phyloP scores from a whole-genome alignment of 1,284 basidiomycete species.

The Phlebopus sp. region DNA sequence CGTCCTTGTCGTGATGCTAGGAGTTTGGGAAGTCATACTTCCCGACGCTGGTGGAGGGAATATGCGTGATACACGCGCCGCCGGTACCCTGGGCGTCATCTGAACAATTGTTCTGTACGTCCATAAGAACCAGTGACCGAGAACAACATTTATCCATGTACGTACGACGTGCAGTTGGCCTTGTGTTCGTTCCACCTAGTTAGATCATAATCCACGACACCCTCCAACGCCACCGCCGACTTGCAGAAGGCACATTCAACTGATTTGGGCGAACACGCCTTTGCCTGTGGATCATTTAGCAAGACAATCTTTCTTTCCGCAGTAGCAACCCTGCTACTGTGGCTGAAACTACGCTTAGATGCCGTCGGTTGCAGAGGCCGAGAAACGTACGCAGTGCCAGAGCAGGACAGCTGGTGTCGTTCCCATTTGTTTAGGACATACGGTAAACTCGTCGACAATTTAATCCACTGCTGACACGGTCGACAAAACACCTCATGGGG shows the following conservation, averaged over 20 bases:
- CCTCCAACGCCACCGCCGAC: constrained; percentile 39
- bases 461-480: constrained; percentile 60
- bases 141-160: constrained; percentile 9
- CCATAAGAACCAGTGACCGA: constrained; percentile 7
- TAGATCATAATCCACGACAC: constrained; percentile 53
- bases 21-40: constrained; percentile 13
- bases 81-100: constrained; percentile 21
- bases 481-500: constrained; percentile 53
- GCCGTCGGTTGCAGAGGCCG: constrained; percentile 12
- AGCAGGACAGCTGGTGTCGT: constrained; percentile 46
- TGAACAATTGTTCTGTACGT: constrained; percentile 17
- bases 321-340: constrained; percentile 53
- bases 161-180: constrained; percentile 44
- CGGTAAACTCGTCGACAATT: constrained; percentile 37
- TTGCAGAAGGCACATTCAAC: constrained; percentile 55
- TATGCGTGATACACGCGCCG: constrained; percentile 12
- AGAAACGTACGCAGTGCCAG: constrained; percentile 37
- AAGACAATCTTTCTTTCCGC: constrained; percentile 57
- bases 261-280: constrained; percentile 39
- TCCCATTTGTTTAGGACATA: constrained; percentile 55
- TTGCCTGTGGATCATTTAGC: constrained; percentile 59
- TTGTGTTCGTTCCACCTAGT: constrained; percentile 62
- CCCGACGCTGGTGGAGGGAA: constrained; percentile 21
- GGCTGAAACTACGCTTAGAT: constrained; percentile 35
- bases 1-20: constrained; percentile 21